These are phyloP conservation scores for Hepatocystis sp. DNA, from an alignment of 169 alveolate species.

Conservation along the genomic window DNA sequence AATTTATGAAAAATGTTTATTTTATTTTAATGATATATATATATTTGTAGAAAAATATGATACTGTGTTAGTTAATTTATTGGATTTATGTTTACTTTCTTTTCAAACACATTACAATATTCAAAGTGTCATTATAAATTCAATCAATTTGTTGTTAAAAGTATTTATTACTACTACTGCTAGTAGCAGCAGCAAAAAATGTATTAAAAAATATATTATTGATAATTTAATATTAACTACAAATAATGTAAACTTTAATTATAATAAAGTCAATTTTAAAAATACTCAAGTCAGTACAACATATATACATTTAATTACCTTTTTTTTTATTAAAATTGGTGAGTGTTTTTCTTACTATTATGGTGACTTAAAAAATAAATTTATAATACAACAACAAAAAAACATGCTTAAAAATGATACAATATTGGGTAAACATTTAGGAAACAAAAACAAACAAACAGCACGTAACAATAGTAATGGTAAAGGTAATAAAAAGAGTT, in stretches of 20 bases:
- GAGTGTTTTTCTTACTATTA: conserved; percentile 44
- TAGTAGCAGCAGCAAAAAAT: conserved; percentile 5
- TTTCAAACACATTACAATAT: conserved; percentile 59
- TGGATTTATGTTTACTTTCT: conserved; percentile 23
- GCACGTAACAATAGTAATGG: no score
- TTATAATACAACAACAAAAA: conserved; percentile 3
- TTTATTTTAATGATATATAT: conserved; percentile 37
- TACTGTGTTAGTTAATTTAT: conserved; percentile 36
- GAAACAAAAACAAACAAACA: no score
- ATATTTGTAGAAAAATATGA: conserved; percentile 49
- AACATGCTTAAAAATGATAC: no score
- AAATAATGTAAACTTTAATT: conserved; percentile 46
- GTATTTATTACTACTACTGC: no score
- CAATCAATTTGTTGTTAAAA: conserved; percentile 22
- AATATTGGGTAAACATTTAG: no score
- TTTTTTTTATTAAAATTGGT: conserved; percentile 40
- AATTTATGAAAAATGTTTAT: conserved; percentile 44
- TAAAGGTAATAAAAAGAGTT: no score
- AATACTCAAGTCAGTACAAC: conserved; percentile 46
- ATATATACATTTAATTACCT: conserved; percentile 31
- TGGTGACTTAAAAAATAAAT: conserved; percentile 42
- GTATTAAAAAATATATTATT: conserved; percentile 39
- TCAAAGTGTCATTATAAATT: conserved; percentile 28
- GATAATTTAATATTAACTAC: conserved; percentile 36
- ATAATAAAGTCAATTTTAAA: conserved; percentile 46